Conservation (phyloP, 1,284 basidiomycete genomes). For the Takashimella tepidaria region DNA sequence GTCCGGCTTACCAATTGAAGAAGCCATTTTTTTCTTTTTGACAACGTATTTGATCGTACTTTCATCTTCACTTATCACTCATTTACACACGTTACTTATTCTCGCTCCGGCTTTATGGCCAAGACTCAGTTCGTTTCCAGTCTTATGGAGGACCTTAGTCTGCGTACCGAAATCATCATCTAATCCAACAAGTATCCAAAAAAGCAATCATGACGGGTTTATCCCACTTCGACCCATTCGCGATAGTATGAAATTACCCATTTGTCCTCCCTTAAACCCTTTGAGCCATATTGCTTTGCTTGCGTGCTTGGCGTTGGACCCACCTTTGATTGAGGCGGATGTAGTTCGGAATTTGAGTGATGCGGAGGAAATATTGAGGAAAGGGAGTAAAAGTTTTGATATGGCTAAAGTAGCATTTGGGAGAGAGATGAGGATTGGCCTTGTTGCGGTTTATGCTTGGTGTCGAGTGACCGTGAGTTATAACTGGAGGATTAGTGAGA, state of each 20-base stretch:
- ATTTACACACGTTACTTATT: slow-evolving; percentile 32
- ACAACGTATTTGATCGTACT: slow-evolving; percentile 35
- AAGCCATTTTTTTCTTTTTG: slow-evolving; percentile 39
- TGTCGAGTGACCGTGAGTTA: slow-evolving; percentile 37
- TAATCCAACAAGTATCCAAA: not conserved
- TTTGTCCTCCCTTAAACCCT: slow-evolving; percentile 33
- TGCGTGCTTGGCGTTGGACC: slow-evolving; percentile 24
- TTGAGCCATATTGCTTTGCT: slow-evolving; percentile 30
- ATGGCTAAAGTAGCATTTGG: slow-evolving; percentile 39
- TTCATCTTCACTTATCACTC: slow-evolving; percentile 33
- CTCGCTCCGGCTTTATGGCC: slow-evolving; percentile 12
- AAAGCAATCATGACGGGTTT: not conserved
- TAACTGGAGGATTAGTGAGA: not conserved
- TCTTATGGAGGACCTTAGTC: not conserved
- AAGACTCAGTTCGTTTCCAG: not conserved
- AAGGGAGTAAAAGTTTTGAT: slow-evolving; percentile 40
- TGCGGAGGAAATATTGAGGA: slow-evolving; percentile 30
- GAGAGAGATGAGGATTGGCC: slow-evolving; percentile 36
- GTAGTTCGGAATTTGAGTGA: slow-evolving; percentile 19
- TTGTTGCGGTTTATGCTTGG: slow-evolving; percentile 42
- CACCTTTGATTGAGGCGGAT: slow-evolving; percentile 21
- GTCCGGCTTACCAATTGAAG: slow-evolving; percentile 36
- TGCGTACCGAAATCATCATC: not conserved
- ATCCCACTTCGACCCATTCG: not conserved
- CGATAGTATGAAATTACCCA: too few relatives aligned